Conservation (phyloP, 805 yeast genomes). For the Wickerhamomyces bovis region DNA sequence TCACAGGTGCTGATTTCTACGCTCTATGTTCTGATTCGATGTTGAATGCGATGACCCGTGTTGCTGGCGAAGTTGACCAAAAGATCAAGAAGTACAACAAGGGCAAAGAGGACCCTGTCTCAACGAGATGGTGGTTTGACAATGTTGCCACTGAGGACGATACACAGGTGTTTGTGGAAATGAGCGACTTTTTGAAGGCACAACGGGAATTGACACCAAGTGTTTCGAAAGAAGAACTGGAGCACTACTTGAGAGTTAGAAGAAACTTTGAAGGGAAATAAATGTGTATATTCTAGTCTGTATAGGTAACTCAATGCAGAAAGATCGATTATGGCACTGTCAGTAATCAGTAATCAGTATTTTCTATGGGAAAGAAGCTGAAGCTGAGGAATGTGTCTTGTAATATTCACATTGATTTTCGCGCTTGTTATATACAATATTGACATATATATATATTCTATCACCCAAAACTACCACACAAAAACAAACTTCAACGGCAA, state of each 20-base stretch:
- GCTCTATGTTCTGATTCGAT: slow-evolving; percentile 94
- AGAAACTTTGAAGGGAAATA: slow-evolving; percentile 65
- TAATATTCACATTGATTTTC: too few relatives aligned
- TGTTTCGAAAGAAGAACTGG: slow-evolving; percentile 81
- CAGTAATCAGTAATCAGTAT: too few relatives aligned
- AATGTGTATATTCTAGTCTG: not conserved
- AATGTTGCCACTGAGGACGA: slow-evolving; percentile 65
- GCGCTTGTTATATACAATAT: too few relatives aligned
- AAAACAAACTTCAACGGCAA: too few relatives aligned
- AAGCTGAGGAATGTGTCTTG: too few relatives aligned
- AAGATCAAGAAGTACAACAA: slow-evolving; percentile 51
- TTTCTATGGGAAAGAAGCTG: too few relatives aligned
- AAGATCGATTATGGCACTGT: too few relatives aligned
- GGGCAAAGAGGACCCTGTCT: slow-evolving; percentile 38
- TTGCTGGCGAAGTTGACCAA: slow-evolving; percentile 68
- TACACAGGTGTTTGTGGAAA: slow-evolving; percentile 57
- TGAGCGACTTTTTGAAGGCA: slow-evolving; percentile 76
- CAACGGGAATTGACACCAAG: slow-evolving; percentile 68
- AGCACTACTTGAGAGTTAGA: slow-evolving; percentile 75
- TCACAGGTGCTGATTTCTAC: slow-evolving; percentile 96
- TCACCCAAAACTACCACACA: not conserved
- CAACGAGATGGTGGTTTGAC: slow-evolving; percentile 89
- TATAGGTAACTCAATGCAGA: too few relatives aligned
- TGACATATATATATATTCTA: too few relatives aligned
- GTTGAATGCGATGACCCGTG: slow-evolving; percentile 93